These are phyloP conservation scores for Tricholoma terreum DNA, from an alignment of 768 basidiomycete genomes.

Conservation along the genomic window DNA sequence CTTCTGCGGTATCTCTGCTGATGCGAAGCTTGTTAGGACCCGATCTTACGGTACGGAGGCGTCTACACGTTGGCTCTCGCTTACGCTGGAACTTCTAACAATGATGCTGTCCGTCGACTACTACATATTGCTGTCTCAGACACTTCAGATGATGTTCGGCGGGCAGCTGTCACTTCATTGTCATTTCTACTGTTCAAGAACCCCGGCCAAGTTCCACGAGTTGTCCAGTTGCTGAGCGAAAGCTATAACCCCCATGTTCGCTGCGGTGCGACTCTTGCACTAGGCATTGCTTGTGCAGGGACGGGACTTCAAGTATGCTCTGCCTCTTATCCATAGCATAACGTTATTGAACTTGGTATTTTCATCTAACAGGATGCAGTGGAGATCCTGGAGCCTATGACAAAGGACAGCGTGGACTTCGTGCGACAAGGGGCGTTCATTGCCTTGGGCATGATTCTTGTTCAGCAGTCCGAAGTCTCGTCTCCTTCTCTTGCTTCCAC, in stretches of 20 bases:
- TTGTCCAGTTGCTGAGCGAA: constrained; percentile 95
- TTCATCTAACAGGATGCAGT: constrained; percentile 72
- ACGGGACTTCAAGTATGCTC: constrained; percentile 82
- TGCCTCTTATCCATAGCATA: background rate
- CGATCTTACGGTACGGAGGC: constrained; percentile 95
- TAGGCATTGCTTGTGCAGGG: constrained; percentile 96
- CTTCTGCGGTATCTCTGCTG: background rate
- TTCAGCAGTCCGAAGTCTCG: constrained; percentile 91
- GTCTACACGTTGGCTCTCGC: constrained; percentile 96
- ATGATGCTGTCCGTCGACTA: constrained; percentile 85
- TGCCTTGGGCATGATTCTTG: constrained; percentile 93
- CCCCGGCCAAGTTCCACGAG: constrained; percentile 91
- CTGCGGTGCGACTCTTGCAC: constrained; percentile 92
- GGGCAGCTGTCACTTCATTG: constrained; percentile 93
- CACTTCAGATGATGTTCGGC: constrained; percentile 94
- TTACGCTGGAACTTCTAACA: constrained; percentile 95
- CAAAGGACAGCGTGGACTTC: constrained; percentile 96
- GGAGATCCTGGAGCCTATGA: constrained; percentile 96
- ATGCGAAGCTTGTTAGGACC: constrained; percentile 57
- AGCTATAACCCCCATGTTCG: constrained; percentile 99
- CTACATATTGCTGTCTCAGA: constrained; percentile 98
- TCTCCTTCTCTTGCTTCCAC: constrained; percentile 78
- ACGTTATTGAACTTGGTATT: background rate
- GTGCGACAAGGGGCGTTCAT: constrained; percentile 97
- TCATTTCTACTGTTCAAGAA: constrained; percentile 98